Percentiles rank a stretch among this genome's conserved stretches.
These are phyloP conservation scores for Nakazawaea holstii DNA, from an alignment of 805 yeast genomes.

Conservation along the genomic window DNA sequence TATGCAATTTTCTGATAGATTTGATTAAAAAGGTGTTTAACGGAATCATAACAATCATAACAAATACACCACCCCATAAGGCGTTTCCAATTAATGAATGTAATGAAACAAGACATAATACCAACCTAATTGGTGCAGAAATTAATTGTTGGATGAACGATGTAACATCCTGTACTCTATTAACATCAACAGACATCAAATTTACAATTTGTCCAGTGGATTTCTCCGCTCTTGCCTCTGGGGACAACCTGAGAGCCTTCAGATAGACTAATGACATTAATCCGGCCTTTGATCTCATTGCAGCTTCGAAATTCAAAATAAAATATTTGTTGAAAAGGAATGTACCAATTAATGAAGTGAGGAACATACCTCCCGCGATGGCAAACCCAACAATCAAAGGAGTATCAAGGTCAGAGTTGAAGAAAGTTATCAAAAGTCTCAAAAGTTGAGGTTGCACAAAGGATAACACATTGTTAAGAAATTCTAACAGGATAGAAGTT, in stretches of 20 bases:
- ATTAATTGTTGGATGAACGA: slow-evolving; percentile 47
- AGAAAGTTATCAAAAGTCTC: slow-evolving; percentile 40
- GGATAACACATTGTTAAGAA: slow-evolving; percentile 30
- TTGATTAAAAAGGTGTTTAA: slow-evolving; percentile 44
- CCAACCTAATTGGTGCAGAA: slow-evolving; percentile 54
- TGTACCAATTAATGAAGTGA: slow-evolving; percentile 55
- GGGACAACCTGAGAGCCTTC: slow-evolving; percentile 65
- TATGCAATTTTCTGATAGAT: slow-evolving; percentile 38
- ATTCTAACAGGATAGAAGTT: slow-evolving; percentile 29
- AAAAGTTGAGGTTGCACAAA: slow-evolving; percentile 57
- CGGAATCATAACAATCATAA: slow-evolving; percentile 54
- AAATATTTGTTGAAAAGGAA: slow-evolving; percentile 65
- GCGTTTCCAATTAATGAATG: slow-evolving; percentile 54
- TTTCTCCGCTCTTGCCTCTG: slow-evolving; percentile 51
- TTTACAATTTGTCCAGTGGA: slow-evolving; percentile 80
- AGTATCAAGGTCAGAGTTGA: slow-evolving; percentile 27
- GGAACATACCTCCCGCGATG: slow-evolving; percentile 60
- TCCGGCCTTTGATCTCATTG: slow-evolving; percentile 60
- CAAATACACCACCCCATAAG: slow-evolving; percentile 49
- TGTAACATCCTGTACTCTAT: slow-evolving; percentile 55
- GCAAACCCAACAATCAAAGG: slow-evolving; percentile 57
- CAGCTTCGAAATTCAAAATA: slow-evolving; percentile 50
- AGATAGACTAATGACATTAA: slow-evolving; percentile 63
- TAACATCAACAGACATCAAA: slow-evolving; percentile 71
- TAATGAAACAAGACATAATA: slow-evolving; percentile 48